A percentile compares a stretch with the other conserved stretches of the same genome.
Conservation (phyloP, 768 basidiomycete genomes). For the Galerina marginata region DNA sequence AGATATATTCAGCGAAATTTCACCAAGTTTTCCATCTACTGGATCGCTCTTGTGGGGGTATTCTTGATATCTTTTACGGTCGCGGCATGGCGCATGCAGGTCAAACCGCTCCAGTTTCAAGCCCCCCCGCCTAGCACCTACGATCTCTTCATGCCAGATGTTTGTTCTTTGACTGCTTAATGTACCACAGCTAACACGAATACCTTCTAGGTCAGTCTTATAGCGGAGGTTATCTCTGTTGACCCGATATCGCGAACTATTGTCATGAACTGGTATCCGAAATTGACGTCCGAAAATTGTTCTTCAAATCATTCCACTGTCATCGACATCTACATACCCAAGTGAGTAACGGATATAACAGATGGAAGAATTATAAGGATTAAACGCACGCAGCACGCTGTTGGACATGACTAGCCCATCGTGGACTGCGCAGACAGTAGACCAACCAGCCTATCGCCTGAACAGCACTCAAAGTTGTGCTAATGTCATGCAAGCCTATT, state of each 20-base stretch:
- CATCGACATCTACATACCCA: constrained; percentile 5
- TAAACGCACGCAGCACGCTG: not conserved
- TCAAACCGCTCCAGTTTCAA: not conserved
- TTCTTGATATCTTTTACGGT: not conserved
- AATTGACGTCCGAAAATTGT: not conserved
- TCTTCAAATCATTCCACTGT: not conserved
- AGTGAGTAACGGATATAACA: not conserved
- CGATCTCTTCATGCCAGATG: not conserved
- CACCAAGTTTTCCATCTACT: not conserved
- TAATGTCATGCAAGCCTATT: not conserved
- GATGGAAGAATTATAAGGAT: not conserved
- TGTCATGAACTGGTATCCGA: constrained; percentile 17
- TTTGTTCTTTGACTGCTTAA: not conserved
- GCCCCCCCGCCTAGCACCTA: not conserved
- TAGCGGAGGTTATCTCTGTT: constrained; percentile 8
- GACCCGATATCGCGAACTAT: constrained; percentile 16
- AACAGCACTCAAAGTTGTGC: constrained; percentile 10
- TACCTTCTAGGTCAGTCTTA: constrained; percentile 6
- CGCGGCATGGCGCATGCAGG: not conserved
- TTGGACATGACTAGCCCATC: constrained; percentile 12
- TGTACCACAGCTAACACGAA: no score
- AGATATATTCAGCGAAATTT: no score
- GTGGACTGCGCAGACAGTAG: not conserved
- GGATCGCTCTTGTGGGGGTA: not conserved
- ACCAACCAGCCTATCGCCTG: not conserved